A percentile compares a stretch with the other conserved stretches of the same genome.
These are phyloP conservation scores for Taphrina wiesneri DNA, from an alignment of 1,139 yeast genomes.

Conservation along the genomic window DNA sequence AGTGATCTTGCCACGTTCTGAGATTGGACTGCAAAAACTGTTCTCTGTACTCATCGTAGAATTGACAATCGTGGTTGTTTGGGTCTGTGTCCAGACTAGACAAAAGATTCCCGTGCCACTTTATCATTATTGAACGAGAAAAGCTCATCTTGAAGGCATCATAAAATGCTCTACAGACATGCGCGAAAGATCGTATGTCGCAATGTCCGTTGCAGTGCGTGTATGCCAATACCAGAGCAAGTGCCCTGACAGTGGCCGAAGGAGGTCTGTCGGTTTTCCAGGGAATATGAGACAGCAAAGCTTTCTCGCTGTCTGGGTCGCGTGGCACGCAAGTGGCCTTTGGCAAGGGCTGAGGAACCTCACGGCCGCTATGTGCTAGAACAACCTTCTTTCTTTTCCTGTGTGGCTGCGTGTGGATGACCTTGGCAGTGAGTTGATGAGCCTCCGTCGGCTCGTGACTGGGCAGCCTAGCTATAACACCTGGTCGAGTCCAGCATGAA, in stretches of 20 bases:
- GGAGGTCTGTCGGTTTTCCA: neutral
- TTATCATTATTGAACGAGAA: neutral
- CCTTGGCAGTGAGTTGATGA: neutral
- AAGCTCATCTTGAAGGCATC: neutral
- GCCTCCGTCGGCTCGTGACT: neutral
- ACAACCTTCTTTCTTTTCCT: constrained; percentile 2
- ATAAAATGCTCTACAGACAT: neutral
- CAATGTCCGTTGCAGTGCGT: neutral
- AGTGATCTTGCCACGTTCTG: neutral
- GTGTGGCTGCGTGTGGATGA: neutral
- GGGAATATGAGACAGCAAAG: neutral
- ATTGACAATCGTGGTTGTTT: neutral
- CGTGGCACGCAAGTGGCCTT: neutral
- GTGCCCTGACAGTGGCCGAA: neutral
- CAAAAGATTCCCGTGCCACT: neutral
- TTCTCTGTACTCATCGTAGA: neutral
- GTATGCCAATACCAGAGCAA: neutral
- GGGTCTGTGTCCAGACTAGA: neutral
- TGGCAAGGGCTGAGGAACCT: neutral
- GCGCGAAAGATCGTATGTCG: neutral
- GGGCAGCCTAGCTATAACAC: neutral
- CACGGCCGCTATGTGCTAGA: neutral
- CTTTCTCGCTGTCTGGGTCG: neutral
- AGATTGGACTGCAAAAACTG: neutral
- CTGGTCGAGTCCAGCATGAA: neutral